A percentile compares a stretch with the other conserved stretches of the same genome.
Evolutionary conservation across 257 asterid genomes (phyloP).

Genomic region (Salvia hispanica): DNA sequence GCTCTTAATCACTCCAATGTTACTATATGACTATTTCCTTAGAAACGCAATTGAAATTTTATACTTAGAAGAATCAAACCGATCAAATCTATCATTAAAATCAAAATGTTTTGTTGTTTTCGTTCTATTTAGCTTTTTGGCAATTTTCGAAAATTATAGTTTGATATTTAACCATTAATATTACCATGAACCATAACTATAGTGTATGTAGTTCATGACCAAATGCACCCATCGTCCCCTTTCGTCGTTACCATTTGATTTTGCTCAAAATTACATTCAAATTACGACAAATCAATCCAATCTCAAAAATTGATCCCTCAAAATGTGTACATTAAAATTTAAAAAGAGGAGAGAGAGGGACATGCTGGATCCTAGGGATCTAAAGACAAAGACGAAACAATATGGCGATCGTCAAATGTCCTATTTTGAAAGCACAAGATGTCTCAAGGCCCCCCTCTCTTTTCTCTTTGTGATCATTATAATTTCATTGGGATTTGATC

Average conservation of each 20-base stretch:
- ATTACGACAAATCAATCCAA: not conserved
- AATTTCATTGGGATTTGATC: slow-evolving; percentile 43
- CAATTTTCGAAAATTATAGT: too few species aligned
- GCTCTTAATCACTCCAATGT: too few species aligned
- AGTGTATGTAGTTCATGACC: too few species aligned
- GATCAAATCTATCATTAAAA: not conserved
- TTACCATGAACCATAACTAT: too few species aligned
- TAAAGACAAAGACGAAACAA: slow-evolving; percentile 23
- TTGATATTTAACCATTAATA: too few species aligned
- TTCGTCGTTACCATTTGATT: not conserved
- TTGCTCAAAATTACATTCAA: not conserved
- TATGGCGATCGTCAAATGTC: slow-evolving; percentile 27
- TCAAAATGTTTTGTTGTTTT: not conserved
- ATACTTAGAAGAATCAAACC: not conserved
- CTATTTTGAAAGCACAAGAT: slow-evolving; percentile 32
- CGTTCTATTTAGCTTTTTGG: too few species aligned
- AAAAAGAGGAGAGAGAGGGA: not conserved
- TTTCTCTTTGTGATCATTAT: slow-evolving; percentile 25
- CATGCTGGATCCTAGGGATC: slow-evolving; percentile 25
- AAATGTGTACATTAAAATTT: not conserved
- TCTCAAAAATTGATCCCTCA: not conserved
- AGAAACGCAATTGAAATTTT: too few species aligned
- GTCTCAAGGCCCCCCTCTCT: not conserved
- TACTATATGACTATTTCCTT: not conserved
- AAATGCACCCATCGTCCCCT: too few species aligned